Evolutionary conservation across 2,329 filamentous ascomycete genomes (phyloP).

Genomic region (Zasmidium citrigriseum): DNA sequence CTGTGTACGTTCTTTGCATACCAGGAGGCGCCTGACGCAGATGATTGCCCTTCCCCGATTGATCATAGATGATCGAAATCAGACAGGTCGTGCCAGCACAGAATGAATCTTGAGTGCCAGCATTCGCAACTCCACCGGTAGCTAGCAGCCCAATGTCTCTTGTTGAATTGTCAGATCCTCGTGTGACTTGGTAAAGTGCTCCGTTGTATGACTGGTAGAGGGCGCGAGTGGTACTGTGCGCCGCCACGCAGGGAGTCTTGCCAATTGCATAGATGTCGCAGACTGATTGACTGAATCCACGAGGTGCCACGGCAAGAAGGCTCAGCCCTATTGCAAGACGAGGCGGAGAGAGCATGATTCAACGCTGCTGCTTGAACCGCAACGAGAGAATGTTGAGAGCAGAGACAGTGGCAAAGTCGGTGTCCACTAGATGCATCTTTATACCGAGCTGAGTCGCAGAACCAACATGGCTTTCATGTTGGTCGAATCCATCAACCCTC

Average conservation of each 20-base stretch:
- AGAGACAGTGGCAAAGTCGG: too few relatives aligned
- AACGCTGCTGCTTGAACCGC: too few relatives aligned
- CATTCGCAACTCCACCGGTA: slow-evolving; percentile 63
- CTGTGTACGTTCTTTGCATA: too few relatives aligned
- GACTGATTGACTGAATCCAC: too few relatives aligned
- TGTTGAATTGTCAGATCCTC: slow-evolving; percentile 54
- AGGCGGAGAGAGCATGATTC: too few relatives aligned
- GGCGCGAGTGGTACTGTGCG: slow-evolving; percentile 64
- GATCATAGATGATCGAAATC: slow-evolving; percentile 64
- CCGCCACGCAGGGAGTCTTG: slow-evolving; percentile 62
- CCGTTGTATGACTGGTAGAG: slow-evolving; percentile 57
- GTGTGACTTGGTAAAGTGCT: slow-evolving; percentile 60
- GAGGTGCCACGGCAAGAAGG: too few relatives aligned
- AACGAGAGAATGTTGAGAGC: too few relatives aligned
- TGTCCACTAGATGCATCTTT: too few relatives aligned
- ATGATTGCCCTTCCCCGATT: slow-evolving; percentile 62
- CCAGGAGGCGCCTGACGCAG: slow-evolving; percentile 57
- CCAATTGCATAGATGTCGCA: slow-evolving; percentile 54
- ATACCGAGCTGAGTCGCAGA: too few relatives aligned
- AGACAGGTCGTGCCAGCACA: slow-evolving; percentile 62
- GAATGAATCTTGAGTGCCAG: slow-evolving; percentile 59
- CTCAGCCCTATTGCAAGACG: too few relatives aligned
- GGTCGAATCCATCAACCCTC: too few relatives aligned
- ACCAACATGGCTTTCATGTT: too few relatives aligned
- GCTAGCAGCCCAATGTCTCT: slow-evolving; percentile 52